A percentile compares a stretch with the other conserved stretches of the same genome.
Conservation (phyloP, 169 alveolate species). For the Miamiensis avidus region DNA sequence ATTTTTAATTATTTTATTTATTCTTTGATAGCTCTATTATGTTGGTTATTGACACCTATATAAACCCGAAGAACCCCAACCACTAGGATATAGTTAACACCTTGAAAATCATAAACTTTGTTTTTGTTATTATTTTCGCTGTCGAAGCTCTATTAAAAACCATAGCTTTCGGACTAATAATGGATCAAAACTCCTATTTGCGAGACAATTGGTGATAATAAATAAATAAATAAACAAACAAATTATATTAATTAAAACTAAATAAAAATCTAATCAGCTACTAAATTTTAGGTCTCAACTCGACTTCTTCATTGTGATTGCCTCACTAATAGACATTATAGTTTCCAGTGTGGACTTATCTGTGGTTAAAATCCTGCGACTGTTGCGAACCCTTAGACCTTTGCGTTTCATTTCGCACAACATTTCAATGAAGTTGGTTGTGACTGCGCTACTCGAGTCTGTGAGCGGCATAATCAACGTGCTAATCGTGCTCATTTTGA, state of each 20-base stretch:
- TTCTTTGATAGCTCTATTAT: slow-evolving; percentile 46
- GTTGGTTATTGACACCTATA: slow-evolving; percentile 62
- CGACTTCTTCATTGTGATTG: slow-evolving; percentile 73
- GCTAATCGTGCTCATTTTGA: slow-evolving; percentile 68
- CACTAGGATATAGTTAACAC: slow-evolving; percentile 21
- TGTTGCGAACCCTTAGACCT: slow-evolving; percentile 84
- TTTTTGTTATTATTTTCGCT: slow-evolving; percentile 61
- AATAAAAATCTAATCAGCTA: too few species aligned
- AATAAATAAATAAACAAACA: too few species aligned
- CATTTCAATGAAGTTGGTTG: slow-evolving; percentile 79
- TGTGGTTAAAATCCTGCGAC: slow-evolving; percentile 67
- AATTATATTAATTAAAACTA: too few species aligned
- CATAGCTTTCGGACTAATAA: slow-evolving; percentile 68
- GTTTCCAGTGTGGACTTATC: slow-evolving; percentile 28
- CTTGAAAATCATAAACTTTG: slow-evolving; percentile 47
- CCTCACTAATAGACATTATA: slow-evolving; percentile 59
- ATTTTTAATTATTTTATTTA: slow-evolving; percentile 51
- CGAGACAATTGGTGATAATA: slow-evolving; percentile 80
- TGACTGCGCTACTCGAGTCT: slow-evolving; percentile 75
- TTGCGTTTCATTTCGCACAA: slow-evolving; percentile 83
- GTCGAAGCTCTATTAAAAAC: slow-evolving; percentile 64
- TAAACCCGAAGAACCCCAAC: slow-evolving; percentile 44
- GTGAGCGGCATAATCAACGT: slow-evolving; percentile 80
- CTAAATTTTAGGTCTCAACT: slow-evolving; percentile 26
- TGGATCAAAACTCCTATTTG: slow-evolving; percentile 65